phyloP scores from a whole-genome alignment of 495 filamentous ascomycete genomes.

The Neurospora hispaniola region DNA sequence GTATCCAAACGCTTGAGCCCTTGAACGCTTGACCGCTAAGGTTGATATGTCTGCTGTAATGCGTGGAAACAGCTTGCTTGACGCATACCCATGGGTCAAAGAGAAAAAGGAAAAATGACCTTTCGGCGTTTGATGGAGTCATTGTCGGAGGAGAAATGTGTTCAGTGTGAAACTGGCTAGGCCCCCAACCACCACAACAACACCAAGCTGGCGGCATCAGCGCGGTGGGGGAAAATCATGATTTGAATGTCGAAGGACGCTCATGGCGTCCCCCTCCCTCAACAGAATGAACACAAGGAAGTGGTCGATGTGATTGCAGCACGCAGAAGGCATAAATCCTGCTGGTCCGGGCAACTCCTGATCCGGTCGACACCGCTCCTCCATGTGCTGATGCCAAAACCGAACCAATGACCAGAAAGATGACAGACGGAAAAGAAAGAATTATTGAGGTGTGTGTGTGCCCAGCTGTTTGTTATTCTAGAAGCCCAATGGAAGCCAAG shows the following conservation, averaged over 20 bases:
- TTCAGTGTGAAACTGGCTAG: not conserved
- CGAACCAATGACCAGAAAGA: not conserved
- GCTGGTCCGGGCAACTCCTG: not conserved
- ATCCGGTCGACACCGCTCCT: not conserved
- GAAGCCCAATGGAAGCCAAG: not conserved
- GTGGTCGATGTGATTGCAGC: not conserved
- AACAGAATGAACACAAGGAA: not conserved
- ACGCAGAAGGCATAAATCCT: not conserved
- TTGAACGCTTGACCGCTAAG: not conserved
- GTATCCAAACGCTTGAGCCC: not conserved
- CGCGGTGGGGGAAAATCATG: not conserved
- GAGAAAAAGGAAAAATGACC: not conserved
- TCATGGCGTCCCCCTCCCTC: no score
- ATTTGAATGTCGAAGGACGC: not conserved
- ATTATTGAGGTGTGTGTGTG: no score
- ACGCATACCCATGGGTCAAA: not conserved
- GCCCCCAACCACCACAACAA: not conserved
- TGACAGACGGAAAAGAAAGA: not conserved
- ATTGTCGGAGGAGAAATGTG: not conserved
- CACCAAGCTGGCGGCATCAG: not conserved
- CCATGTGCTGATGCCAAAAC: not conserved
- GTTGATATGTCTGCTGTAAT: not conserved
- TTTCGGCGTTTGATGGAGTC: not conserved
- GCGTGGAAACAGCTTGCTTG: not conserved
- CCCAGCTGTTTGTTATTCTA: not conserved